Evolutionary conservation across 371 early-diverging fungal genomes (phyloP).

Genomic region (Mucor saturninus): DNA sequence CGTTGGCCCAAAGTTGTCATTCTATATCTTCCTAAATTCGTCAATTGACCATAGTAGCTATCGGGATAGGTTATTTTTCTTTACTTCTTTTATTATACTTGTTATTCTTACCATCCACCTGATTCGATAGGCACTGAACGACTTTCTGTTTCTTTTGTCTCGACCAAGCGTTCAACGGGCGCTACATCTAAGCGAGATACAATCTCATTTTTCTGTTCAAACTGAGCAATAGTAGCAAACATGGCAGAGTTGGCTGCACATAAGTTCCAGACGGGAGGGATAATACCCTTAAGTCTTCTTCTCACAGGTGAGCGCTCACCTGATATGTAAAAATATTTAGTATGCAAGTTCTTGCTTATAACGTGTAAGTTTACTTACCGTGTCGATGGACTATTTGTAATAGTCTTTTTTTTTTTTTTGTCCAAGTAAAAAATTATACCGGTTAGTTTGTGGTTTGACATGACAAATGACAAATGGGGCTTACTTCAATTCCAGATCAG

Average conservation of each 20-base stretch:
- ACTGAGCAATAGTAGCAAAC: constrained; percentile 51
- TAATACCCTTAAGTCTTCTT: constrained; percentile 39
- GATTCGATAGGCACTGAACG: constrained; percentile 24
- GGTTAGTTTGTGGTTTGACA: not conserved
- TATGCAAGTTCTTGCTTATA: not conserved
- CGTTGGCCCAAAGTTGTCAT: constrained; percentile 62
- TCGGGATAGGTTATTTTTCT: not conserved
- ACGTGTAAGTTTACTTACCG: constrained; percentile 35
- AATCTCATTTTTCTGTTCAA: constrained; percentile 22
- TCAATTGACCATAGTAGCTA: constrained; percentile 78
- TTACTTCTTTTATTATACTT: not conserved
- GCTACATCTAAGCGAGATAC: constrained; percentile 7
- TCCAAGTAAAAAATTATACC: too few species aligned
- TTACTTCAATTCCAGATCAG: constrained; percentile 37
- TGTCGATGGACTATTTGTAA: constrained; percentile 64
- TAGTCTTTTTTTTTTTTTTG: constrained; percentile 23
- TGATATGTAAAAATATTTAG: constrained; percentile 3
- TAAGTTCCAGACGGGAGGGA: constrained; percentile 60
- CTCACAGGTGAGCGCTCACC: constrained; percentile 64
- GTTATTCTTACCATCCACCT: constrained; percentile 45
- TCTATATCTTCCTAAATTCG: constrained; percentile 70
- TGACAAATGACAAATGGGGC: not conserved
- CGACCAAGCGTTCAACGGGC: constrained; percentile 43
- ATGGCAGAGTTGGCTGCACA: constrained; percentile 54
- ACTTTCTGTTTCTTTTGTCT: constrained; percentile 24